Evolutionary conservation across 2,329 filamentous ascomycete species (phyloP).

Genomic region (Domatiomyces globalis): DNA sequence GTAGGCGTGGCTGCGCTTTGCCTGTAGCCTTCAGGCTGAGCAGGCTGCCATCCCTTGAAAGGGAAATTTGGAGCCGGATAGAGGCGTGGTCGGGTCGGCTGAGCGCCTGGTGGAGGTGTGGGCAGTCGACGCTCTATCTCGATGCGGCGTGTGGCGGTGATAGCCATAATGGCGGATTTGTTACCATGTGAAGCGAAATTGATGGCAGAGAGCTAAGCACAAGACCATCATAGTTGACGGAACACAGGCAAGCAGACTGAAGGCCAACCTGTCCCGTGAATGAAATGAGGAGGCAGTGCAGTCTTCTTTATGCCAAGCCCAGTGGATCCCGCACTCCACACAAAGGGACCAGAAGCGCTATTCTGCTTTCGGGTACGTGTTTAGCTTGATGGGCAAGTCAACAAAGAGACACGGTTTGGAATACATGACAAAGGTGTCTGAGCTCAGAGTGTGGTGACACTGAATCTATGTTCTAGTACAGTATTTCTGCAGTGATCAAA

Average conservation of each 20-base stretch:
- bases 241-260: not conserved
- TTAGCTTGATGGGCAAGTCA: not conserved
- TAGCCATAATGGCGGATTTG: slow-evolving; percentile 25
- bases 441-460: not conserved
- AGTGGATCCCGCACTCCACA: not conserved
- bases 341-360: not conserved
- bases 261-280: not conserved
- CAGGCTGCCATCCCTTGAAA: slow-evolving; percentile 44
- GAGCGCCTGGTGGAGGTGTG: slow-evolving; percentile 32
- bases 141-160: slow-evolving; percentile 27
- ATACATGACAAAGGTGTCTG: not conserved
- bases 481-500: not conserved
- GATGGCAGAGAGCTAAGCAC: not conserved
- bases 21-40: slow-evolving; percentile 55
- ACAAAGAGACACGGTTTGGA: too few relatives aligned
- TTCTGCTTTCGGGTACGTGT: not conserved
- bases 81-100: slow-evolving; percentile 38
- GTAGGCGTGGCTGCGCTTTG: slow-evolving; percentile 47
- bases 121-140: slow-evolving; percentile 26
- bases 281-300: not conserved
- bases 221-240: not conserved
- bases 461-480: not conserved
- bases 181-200: not conserved
- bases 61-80: slow-evolving; percentile 44
- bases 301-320: not conserved